Conservation (phyloP, 2,329 filamentous ascomycete genomes). For the Calonectria leucothoes region DNA sequence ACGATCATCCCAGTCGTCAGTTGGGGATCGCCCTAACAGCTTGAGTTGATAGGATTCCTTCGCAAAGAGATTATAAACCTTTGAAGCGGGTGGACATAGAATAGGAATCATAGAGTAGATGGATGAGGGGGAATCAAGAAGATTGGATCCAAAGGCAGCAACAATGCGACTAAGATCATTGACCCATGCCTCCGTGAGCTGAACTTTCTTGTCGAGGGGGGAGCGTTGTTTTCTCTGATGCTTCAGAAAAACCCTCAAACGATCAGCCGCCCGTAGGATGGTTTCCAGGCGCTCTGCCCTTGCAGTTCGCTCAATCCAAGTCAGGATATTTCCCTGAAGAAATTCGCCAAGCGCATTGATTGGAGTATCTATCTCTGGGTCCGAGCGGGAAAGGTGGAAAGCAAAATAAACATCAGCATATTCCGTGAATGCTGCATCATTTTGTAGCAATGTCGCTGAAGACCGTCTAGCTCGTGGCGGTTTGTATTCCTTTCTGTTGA, state of each 20-base stretch:
- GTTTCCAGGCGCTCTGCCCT: not conserved
- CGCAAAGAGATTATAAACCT: not conserved
- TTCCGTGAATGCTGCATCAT: not conserved
- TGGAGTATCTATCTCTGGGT: not conserved
- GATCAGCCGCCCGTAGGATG: not conserved
- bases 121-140: not conserved
- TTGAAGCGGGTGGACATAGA: not conserved
- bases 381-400: not conserved
- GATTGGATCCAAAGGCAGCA: not conserved
- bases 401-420: not conserved
- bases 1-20: not conserved
- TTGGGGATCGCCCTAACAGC: not conserved
- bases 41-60: no score
- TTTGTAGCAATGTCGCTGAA: not conserved
- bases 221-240: not conserved
- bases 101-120: not conserved
- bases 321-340: not conserved
- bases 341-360: not conserved
- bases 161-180: not conserved
- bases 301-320: not conserved
- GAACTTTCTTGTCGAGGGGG: not conserved
- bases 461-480: not conserved
- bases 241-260: not conserved
- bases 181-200: not conserved
- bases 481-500: not conserved